Evolutionary conservation across 192 early-diverging fungal genomes (phyloP).

Genomic region (Diversispora eburnea): DNA sequence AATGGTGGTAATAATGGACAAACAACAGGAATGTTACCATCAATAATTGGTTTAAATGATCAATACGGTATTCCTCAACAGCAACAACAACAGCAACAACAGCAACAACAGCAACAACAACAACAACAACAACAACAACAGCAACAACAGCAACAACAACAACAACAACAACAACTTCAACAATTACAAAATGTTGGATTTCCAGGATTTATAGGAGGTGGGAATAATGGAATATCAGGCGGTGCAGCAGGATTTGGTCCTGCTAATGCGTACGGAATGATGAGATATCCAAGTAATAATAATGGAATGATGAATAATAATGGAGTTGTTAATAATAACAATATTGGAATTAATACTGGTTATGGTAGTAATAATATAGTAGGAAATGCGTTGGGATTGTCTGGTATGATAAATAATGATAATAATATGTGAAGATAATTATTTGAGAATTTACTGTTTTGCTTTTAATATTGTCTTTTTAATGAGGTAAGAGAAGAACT

Average conservation of each 20-base stretch:
- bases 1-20: not conserved
- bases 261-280: constrained; percentile 1
- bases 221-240: not conserved
- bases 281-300: constrained; percentile 6
- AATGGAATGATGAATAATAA: not conserved
- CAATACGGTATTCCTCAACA: not conserved
- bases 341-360: constrained; percentile 7
- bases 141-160: not conserved
- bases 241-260: constrained; percentile 10
- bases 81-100: not conserved
- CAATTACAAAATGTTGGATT: constrained; percentile 18
- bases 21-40: not conserved
- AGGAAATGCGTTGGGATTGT: constrained; percentile 1
- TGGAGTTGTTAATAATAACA: not conserved
- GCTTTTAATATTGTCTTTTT: no score
- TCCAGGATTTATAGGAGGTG: not conserved
- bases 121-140: not conserved
- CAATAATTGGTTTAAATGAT: not conserved
- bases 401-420: constrained; percentile 14
- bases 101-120: not conserved
- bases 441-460: no score
- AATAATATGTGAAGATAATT: not conserved
- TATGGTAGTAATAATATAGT: constrained; percentile 11
- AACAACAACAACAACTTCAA: constrained; percentile 10
- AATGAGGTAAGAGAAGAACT: no score